A percentile compares a stretch with the other conserved stretches of the same genome.
Evolutionary conservation across 495 filamentous ascomycete genomes (phyloP).

Genomic region (Lasiosphaeriaceae sp.): DNA sequence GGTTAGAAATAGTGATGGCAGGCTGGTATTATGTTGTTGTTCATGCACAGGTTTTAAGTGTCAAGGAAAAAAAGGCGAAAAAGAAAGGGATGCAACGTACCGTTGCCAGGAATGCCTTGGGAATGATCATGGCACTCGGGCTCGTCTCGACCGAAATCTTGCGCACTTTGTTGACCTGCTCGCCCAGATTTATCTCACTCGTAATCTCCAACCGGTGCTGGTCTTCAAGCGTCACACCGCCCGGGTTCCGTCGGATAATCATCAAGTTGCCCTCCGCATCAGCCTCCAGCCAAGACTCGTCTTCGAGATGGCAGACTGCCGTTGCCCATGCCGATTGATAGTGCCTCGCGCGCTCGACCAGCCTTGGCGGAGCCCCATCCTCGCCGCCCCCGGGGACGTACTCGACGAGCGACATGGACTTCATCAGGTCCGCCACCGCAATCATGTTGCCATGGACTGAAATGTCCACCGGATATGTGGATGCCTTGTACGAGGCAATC

Average conservation of each 20-base stretch:
- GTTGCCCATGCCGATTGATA: conserved; percentile 79
- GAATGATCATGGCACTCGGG: conserved; percentile 61
- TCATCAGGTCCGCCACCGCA: conserved; percentile 90
- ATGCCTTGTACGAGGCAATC: conserved; percentile 69
- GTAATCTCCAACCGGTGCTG: conserved; percentile 64
- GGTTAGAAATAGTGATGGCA: neutral
- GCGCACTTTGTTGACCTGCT: conserved; percentile 84
- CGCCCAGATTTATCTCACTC: conserved; percentile 78
- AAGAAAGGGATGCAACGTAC: conserved; percentile 56
- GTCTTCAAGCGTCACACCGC: conserved; percentile 73
- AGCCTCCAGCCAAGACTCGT: conserved; percentile 69
- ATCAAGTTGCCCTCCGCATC: conserved; percentile 87
- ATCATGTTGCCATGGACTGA: conserved; percentile 66
- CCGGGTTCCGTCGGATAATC: conserved; percentile 65
- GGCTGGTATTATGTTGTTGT: neutral
- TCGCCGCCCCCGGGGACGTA: conserved; percentile 44
- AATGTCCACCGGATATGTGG: conserved; percentile 84
- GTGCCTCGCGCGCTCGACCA: conserved; percentile 75
- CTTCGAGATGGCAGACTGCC: conserved; percentile 61
- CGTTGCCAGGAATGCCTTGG: conserved; percentile 84
- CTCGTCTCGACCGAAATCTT: conserved; percentile 53
- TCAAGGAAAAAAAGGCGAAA: no score
- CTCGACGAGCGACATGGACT: conserved; percentile 75
- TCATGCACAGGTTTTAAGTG: neutral
- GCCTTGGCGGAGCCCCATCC: conserved; percentile 36